A percentile compares a stretch with the other conserved stretches of the same genome.
Conservation (phyloP, 2,329 filamentous ascomycete genomes). For the Aspergillus sp. region DNA sequence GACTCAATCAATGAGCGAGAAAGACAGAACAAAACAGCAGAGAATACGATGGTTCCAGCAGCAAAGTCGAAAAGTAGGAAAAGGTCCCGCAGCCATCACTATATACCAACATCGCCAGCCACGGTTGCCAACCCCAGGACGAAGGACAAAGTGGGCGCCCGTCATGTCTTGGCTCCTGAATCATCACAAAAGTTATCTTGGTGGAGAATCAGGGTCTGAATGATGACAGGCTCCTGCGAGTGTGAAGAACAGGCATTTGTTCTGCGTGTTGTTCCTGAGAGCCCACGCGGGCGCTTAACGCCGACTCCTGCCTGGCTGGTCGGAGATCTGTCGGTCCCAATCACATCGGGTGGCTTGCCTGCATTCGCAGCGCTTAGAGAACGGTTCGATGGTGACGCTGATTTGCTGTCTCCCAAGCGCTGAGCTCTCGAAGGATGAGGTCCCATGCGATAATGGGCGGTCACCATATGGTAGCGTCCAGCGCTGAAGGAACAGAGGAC, state of each 20-base stretch:
- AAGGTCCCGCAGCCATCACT: conserved; percentile 1
- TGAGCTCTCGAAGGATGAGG: conserved; percentile 9
- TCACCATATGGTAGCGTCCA: background rate
- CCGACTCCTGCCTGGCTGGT: conserved; percentile 19
- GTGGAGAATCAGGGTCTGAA: conserved; percentile 28
- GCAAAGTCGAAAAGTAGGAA: background rate
- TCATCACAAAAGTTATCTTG: conserved; percentile 16
- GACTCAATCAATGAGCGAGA: background rate
- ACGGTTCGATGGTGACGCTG: conserved; percentile 4
- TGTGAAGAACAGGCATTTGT: conserved; percentile 28
- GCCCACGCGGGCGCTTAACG: conserved; percentile 36
- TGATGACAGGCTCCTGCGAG: conserved; percentile 26
- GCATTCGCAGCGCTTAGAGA: conserved; percentile 24
- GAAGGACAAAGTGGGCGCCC: conserved; percentile 4
- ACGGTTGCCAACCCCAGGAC: conserved; percentile 6
- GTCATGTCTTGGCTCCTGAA: conserved; percentile 16
- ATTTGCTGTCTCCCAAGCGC: conserved; percentile 21
- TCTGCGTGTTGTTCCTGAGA: conserved; percentile 20
- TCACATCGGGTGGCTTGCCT: conserved; percentile 19
- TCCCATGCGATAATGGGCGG: conserved; percentile 3
- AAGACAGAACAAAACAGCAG: background rate
- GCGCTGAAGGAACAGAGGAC: background rate
- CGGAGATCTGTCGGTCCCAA: conserved; percentile 28
- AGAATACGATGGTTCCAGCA: background rate
- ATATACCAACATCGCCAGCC: conserved; percentile 8